A percentile compares a stretch with the other conserved stretches of the same genome.
These are phyloP conservation scores for Babesia gibsoni DNA, from an alignment of 169 alveolate genomes.

Conservation along the genomic window DNA sequence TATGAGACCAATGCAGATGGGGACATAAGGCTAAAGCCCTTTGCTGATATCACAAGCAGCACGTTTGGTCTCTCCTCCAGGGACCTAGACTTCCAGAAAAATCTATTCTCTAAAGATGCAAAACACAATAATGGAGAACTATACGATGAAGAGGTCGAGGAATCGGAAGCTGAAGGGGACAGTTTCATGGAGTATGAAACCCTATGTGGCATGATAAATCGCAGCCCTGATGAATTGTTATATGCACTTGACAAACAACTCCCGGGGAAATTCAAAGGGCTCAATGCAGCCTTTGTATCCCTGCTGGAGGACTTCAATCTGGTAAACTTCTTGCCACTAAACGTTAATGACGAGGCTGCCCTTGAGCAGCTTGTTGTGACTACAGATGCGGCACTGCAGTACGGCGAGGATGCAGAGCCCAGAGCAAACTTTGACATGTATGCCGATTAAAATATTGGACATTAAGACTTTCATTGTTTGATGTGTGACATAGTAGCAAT, in stretches of 20 bases:
- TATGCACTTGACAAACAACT: constrained; percentile 52
- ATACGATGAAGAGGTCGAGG: constrained; percentile 11
- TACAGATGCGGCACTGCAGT: constrained; percentile 72
- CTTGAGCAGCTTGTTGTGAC: constrained; percentile 70
- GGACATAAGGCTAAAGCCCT: constrained; percentile 43
- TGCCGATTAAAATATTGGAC: not conserved
- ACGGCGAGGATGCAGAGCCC: constrained; percentile 80
- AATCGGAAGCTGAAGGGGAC: constrained; percentile 1
- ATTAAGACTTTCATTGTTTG: not conserved
- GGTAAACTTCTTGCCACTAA: constrained; percentile 73
- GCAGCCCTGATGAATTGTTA: constrained; percentile 55
- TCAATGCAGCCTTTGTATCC: constrained; percentile 74
- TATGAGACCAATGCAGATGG: constrained; percentile 55
- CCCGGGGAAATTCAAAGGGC: constrained; percentile 67
- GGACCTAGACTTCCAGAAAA: constrained; percentile 51
- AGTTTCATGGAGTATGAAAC: constrained; percentile 26
- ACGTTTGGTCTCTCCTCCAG: constrained; percentile 60
- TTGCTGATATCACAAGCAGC: constrained; percentile 62
- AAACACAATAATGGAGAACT: not conserved
- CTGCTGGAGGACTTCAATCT: constrained; percentile 73
- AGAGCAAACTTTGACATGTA: constrained; percentile 73
- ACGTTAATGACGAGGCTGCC: constrained; percentile 72
- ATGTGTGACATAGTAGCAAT: not conserved
- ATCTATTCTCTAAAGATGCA: not conserved
- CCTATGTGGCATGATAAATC: constrained; percentile 39